These are phyloP conservation scores for Trametes cingulata DNA, from an alignment of 768 basidiomycete genomes.

Conservation along the genomic window DNA sequence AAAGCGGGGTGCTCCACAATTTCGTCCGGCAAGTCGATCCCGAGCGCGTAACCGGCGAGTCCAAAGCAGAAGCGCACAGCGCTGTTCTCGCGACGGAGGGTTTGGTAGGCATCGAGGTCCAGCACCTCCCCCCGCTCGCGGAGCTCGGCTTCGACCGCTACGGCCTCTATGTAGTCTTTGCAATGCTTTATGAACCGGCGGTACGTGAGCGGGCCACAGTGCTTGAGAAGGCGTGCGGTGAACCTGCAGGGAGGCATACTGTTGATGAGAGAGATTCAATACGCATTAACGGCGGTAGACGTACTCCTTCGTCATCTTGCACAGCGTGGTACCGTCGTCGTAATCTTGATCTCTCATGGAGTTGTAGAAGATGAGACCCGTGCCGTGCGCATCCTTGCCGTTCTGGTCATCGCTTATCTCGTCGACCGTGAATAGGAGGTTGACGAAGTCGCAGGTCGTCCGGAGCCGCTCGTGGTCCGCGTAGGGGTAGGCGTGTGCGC, in stretches of 20 bases:
- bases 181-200: constrained; percentile 54
- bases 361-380: constrained; percentile 53
- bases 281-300: constrained; percentile 21
- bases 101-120: constrained; percentile 51
- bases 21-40: constrained; percentile 62
- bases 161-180: constrained; percentile 56
- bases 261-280: no score
- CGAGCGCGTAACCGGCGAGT: constrained; percentile 60
- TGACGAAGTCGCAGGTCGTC: constrained; percentile 64
- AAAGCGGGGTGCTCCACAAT: constrained; percentile 59
- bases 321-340: constrained; percentile 58
- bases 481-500: constrained; percentile 62
- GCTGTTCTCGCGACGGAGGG: constrained; percentile 68
- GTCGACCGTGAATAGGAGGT: constrained; percentile 66
- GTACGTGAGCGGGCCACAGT: constrained; percentile 47
- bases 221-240: constrained; percentile 44
- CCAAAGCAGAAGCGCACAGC: constrained; percentile 65
- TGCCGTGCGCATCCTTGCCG: constrained; percentile 53
- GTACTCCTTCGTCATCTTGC: constrained; percentile 62
- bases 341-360: constrained; percentile 52
- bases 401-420: constrained; percentile 69
- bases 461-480: constrained; percentile 57
- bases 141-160: constrained; percentile 61
- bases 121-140: constrained; percentile 59
- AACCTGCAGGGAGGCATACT: constrained; percentile 43